phyloP scores from a whole-genome alignment of 345 rosid genomes.

The Syzygium jambos region DNA sequence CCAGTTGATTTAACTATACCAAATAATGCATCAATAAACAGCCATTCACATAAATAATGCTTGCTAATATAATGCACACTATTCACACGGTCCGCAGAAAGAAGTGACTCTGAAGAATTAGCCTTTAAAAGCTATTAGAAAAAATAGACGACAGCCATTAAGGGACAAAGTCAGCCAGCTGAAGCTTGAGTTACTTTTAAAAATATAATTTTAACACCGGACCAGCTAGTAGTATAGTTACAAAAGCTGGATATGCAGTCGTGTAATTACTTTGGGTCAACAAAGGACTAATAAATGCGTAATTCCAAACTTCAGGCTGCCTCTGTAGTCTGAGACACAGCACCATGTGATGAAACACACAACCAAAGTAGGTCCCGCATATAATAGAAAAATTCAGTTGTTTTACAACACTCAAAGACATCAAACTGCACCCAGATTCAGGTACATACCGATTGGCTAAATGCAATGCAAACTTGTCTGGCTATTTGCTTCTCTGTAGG shows the following conservation, averaged over 20 bases:
- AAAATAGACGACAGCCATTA: background rate
- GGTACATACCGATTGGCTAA: conserved; percentile 85
- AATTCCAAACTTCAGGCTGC: background rate
- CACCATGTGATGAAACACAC: background rate
- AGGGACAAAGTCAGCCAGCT: background rate
- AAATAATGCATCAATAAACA: background rate
- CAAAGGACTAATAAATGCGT: background rate
- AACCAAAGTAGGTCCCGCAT: background rate
- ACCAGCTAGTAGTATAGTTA: background rate
- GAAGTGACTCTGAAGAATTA: background rate
- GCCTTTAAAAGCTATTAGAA: background rate
- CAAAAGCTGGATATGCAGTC: background rate
- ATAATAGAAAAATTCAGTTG: background rate
- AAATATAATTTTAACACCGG: background rate
- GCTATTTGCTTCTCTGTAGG: conserved; percentile 99
- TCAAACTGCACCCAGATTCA: background rate
- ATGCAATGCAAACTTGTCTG: conserved; percentile 94
- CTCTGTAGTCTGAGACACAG: background rate
- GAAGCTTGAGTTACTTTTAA: background rate
- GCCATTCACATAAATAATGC: background rate
- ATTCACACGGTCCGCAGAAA: background rate
- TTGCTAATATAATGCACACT: background rate
- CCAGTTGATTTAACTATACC: background rate
- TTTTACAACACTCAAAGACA: background rate
- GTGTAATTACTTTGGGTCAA: background rate